Base-by-base conservation (phyloP, 371 early-diverging fungal genomes). In the Chytridium lagenaria region DNA sequence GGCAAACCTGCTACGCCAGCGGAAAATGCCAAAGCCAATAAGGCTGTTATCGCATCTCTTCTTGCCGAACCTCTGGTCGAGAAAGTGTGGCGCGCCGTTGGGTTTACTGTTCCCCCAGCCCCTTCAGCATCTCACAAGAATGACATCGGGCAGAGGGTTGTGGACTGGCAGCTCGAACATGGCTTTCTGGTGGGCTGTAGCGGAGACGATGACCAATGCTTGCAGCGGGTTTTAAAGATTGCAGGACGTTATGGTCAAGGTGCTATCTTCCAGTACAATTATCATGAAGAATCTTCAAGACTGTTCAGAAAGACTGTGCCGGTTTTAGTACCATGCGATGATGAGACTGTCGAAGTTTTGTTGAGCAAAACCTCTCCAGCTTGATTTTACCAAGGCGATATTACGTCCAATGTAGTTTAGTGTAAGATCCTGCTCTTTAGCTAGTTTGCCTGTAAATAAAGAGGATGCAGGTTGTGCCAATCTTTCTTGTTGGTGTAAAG, bases 161-260 rank as follows among this genome's bases (percentile, higher is more conserved):
- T 36, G 19, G 61, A 12, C 3, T 30, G 61, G 36, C 34, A 61
- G 34, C 34, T 61, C 19, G 61, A 61, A 26, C 61, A 61, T 34
- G 61, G 61, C 3, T 61, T 61, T 23, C 36, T 61, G 31, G 36
- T 61, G 31, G 61, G 61, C 34, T 34, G 31, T 34, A 5, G 36
- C 31, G 19, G 10, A 31, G 31, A 31, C 34, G 26, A 34, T 5
- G 19, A 31, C 55, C 16, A 7, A 23, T 16, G 23, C 23, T 16
- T 10, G 19, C 34, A 31, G 61, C 12, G 19, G 61, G 23, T 37
- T 10, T 5, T 33, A 34, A 34, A 34, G 10, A 36, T 61, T 34
- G 61, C 34, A 7, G 34, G 36, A 23, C 12, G 12, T 3, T 61
- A 33, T 61, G 61, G 61, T 7, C 61, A 61, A 23, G 61, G 61